These are phyloP conservation scores for Annona squamosa DNA, from an alignment of 164 flowering plant genomes.

Conservation along the genomic window DNA sequence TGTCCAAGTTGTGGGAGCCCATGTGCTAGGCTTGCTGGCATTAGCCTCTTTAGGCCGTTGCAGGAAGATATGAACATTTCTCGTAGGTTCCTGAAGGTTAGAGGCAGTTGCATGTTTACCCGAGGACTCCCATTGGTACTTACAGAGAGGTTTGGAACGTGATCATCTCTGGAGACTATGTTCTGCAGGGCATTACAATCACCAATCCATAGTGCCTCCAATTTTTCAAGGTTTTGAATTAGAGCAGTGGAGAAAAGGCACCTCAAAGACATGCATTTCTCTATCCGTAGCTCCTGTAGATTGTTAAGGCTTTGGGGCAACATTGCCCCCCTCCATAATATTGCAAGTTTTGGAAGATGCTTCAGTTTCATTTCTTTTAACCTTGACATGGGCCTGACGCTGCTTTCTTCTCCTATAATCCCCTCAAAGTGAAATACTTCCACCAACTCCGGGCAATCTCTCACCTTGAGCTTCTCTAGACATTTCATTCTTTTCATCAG, in stretches of 20 bases:
- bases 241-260: background rate
- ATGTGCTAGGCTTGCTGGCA: conserved; percentile 1
- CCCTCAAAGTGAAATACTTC: conserved; percentile 1
- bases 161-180: background rate
- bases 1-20: background rate
- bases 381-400: background rate
- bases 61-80: background rate
- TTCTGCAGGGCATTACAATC: background rate
- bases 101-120: background rate
- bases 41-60: background rate
- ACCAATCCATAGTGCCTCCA: background rate
- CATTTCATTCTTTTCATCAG: background rate
- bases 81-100: conserved; percentile 4
- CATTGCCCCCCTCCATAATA: conserved; percentile 5
- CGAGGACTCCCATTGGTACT: background rate
- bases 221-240: background rate
- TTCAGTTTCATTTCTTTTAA: background rate
- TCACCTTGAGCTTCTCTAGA: background rate
- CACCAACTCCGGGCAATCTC: background rate
- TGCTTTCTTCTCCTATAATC: background rate
- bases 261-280: background rate
- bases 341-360: background rate
- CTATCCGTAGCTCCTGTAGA: background rate
- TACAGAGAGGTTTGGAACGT: background rate
- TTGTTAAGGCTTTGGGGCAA: background rate